Evolutionary conservation across 768 basidiomycete genomes (phyloP).

Genomic region (Tylopilus balloui): DNA sequence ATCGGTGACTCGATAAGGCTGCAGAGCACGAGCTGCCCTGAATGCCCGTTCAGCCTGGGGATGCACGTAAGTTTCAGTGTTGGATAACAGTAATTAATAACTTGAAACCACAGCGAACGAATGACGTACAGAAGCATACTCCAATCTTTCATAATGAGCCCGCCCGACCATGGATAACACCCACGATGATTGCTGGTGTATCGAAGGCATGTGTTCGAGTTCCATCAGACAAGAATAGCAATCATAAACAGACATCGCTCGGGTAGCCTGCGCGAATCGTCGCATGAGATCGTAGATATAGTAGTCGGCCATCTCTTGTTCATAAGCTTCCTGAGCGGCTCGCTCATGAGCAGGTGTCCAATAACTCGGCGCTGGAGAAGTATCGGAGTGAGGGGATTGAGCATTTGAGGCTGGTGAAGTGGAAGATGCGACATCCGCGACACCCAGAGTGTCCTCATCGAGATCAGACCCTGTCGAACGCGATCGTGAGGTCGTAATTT

Average conservation of each 20-base stretch:
- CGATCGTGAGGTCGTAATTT: slow-evolving; percentile 48
- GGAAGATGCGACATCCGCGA: slow-evolving; percentile 50
- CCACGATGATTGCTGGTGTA: slow-evolving; percentile 70
- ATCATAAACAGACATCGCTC: slow-evolving; percentile 71
- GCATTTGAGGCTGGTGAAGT: slow-evolving; percentile 56
- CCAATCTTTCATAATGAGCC: slow-evolving; percentile 84
- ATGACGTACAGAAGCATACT: slow-evolving; percentile 79
- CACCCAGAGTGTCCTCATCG: slow-evolving; percentile 55
- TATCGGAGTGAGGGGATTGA: slow-evolving; percentile 60
- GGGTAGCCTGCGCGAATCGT: slow-evolving; percentile 75
- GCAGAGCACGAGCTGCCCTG: slow-evolving; percentile 69
- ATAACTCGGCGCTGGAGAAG: slow-evolving; percentile 55
- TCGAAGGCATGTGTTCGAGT: slow-evolving; percentile 69
- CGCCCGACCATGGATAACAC: slow-evolving; percentile 80
- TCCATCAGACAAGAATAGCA: slow-evolving; percentile 70
- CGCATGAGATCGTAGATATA: slow-evolving; percentile 80
- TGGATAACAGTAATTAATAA: slow-evolving; percentile 15
- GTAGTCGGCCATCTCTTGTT: slow-evolving; percentile 71
- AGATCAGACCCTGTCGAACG: slow-evolving; percentile 66
- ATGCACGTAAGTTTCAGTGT: slow-evolving; percentile 16
- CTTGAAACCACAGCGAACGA: slow-evolving; percentile 2
- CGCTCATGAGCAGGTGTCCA: slow-evolving; percentile 68
- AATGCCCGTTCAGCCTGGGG: slow-evolving; percentile 86
- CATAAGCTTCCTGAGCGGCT: slow-evolving; percentile 67
- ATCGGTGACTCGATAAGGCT: slow-evolving; percentile 87